A percentile compares a stretch with the other conserved stretches of the same genome.
phyloP scores from a whole-genome alignment of 208 protist species.

The Acanthamoeba castellanii region DNA sequence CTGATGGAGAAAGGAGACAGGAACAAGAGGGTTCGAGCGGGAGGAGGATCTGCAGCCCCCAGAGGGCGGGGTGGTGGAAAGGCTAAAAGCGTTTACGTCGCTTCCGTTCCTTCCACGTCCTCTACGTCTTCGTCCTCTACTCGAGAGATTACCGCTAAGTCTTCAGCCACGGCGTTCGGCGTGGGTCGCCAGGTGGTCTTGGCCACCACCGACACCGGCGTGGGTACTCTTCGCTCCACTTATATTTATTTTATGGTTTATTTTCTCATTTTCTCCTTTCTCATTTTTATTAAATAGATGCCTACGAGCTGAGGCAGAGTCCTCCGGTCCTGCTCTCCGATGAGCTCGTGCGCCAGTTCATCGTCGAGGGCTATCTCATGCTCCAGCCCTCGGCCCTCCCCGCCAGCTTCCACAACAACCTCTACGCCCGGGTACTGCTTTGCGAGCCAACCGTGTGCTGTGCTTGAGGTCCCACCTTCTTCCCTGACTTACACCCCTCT shows the following conservation, averaged over 20 bases:
- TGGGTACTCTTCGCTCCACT: background rate
- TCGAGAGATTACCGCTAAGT: too few species aligned
- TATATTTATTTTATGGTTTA: background rate
- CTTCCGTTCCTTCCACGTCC: too few species aligned
- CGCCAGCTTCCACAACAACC: conserved; percentile 20
- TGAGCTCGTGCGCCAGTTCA: conserved; percentile 45
- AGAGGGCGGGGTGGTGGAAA: too few species aligned
- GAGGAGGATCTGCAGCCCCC: too few species aligned
- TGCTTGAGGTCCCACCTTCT: background rate
- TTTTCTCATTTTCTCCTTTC: background rate
- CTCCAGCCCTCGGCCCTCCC: background rate
- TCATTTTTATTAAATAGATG: background rate
- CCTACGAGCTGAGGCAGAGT: background rate
- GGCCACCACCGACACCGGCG: background rate
- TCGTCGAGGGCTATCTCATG: conserved; percentile 40
- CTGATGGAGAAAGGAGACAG: too few species aligned
- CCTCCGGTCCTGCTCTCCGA: conserved; percentile 21
- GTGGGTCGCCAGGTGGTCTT: background rate
- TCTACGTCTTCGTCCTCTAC: background rate
- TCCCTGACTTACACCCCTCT: background rate
- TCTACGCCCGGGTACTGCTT: background rate
- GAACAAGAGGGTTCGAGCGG: too few species aligned
- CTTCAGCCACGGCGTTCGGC: background rate
- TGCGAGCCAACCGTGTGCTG: background rate
- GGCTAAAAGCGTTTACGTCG: too few species aligned